A percentile compares a stretch with the other conserved stretches of the same genome.
Conservation (phyloP, 2,329 filamentous ascomycete species). For the Amauroascus niger region DNA sequence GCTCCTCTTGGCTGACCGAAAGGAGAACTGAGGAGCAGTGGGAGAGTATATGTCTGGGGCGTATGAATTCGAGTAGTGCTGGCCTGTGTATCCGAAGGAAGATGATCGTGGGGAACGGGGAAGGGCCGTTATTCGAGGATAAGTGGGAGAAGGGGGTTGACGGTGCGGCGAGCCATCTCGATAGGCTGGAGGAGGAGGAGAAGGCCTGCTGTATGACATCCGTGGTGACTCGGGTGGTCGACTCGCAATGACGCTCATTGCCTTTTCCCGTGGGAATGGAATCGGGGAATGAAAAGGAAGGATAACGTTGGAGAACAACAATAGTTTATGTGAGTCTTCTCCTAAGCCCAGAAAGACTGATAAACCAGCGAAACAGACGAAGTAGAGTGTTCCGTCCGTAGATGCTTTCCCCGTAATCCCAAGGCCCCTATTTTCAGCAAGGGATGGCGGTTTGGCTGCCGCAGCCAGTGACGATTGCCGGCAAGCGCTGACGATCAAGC, state of each 20-base stretch:
- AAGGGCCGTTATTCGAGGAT: slow-evolving; percentile 20
- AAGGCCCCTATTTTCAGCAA: background rate
- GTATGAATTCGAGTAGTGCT: slow-evolving; percentile 25
- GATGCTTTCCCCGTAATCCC: background rate
- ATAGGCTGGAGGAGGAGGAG: slow-evolving; percentile 21
- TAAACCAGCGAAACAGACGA: background rate
- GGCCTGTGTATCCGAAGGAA: slow-evolving; percentile 22
- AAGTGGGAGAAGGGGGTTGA: slow-evolving; percentile 10
- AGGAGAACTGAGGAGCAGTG: slow-evolving; percentile 28
- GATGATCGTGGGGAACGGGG: slow-evolving; percentile 23
- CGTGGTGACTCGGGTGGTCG: slow-evolving; percentile 28
- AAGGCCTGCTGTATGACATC: slow-evolving; percentile 25
- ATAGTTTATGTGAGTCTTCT: background rate
- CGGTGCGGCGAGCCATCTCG: slow-evolving; percentile 22
- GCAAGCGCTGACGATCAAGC: slow-evolving; percentile 15
- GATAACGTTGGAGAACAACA: background rate
- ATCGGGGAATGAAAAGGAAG: background rate
- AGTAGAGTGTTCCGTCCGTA: too few relatives aligned
- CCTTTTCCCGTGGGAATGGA: slow-evolving; percentile 3
- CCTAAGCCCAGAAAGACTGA: too few relatives aligned
- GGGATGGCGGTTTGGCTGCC: background rate
- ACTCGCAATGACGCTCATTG: slow-evolving; percentile 36
- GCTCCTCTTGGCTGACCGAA: slow-evolving; percentile 31
- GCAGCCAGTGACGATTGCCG: background rate
- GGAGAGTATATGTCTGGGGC: slow-evolving; percentile 32